Base-by-base conservation (phyloP, 768 basidiomycete genomes). In the Mycena crocata region DNA sequence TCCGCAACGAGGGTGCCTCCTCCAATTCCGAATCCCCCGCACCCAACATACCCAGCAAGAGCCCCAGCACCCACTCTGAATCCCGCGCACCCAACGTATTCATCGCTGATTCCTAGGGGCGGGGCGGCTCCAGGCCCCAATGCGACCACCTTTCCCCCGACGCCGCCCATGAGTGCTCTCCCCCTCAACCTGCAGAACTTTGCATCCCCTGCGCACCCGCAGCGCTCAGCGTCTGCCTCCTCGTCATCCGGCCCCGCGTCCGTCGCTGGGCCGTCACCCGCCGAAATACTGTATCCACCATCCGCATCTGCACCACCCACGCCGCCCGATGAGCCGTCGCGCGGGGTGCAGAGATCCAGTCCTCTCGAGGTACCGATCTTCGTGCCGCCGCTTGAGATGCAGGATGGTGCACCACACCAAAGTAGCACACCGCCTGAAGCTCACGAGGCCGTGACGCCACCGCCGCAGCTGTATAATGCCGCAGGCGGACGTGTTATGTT, bases 361-460 rank as follows among this genome's bases (percentile, higher is more conserved):
- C 14, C 39, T n/a, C 45, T 55, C 7, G 37, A 30, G 34, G 24
- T 39, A 21, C 42, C 45, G 57, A 31, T 39, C 30, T 2, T 39
- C 56, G 32, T 23, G 6, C 39, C 30, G 13, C 39, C 37, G n/a
- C n/a, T 23, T 44, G 57, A 31, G 28, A 8, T 30, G 21, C 44
- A 44, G 17, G 57, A 56, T 30, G 21, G 28, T 2, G 21, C n/a
- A 62, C 44, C 30, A n/a, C n/a, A n/a, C n/a, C n/a, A n/a, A n/a
- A n/a, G n/a, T n/a, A n/a, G n/a, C n/a, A n/a, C 49, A 31, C 57
- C 67, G 42, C 31, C 62, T 0, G 67, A 68, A 12, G 48, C 34
- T 34, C 68, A 69, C 48, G 68, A 65, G n/a, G 68, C 63, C 1
- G 26, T 68, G 23, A 64, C 67, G 9, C 67, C 68, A 19, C 62